These are phyloP conservation scores for Thyridium curvatum DNA, from an alignment of 2,329 filamentous ascomycete genomes.

Conservation along the genomic window DNA sequence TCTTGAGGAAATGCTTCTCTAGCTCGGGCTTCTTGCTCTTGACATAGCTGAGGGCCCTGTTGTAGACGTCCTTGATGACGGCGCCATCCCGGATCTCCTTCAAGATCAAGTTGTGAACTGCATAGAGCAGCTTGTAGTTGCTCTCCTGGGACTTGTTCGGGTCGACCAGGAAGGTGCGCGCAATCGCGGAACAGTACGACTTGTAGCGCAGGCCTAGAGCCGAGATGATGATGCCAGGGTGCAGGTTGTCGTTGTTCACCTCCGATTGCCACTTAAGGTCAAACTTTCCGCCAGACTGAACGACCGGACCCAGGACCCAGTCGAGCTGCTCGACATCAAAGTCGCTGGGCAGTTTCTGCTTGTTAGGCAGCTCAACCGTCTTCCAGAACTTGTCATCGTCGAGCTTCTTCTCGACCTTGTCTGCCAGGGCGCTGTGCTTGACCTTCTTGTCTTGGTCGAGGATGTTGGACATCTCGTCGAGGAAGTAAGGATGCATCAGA, in stretches of 20 bases:
- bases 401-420: constrained; percentile 84
- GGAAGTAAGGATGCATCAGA: constrained; percentile 91
- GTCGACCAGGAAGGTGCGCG: constrained; percentile 91
- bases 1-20: constrained; percentile 91
- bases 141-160: constrained; percentile 93
- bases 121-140: constrained; percentile 83
- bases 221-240: constrained; percentile 89
- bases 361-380: constrained; percentile 61
- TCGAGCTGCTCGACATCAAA: constrained; percentile 87
- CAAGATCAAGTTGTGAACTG: constrained; percentile 82
- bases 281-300: constrained; percentile 94
- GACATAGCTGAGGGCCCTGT: constrained; percentile 74
- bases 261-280: constrained; percentile 77
- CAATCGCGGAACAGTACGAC: constrained; percentile 89
- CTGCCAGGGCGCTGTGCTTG: constrained; percentile 78
- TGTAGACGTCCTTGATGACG: constrained; percentile 82
- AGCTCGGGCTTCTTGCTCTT: constrained; percentile 90
- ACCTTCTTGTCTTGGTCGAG: constrained; percentile 97
- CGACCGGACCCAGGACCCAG: constrained; percentile 84
- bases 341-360: constrained; percentile 73
- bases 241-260: constrained; percentile 74
- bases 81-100: constrained; percentile 87
- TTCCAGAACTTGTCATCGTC: constrained; percentile 94
- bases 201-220: constrained; percentile 91
- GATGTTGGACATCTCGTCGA: constrained; percentile 96